These are phyloP conservation scores for Colletotrichum camelliae DNA, from an alignment of 2,329 filamentous ascomycete genomes.

Conservation along the genomic window DNA sequence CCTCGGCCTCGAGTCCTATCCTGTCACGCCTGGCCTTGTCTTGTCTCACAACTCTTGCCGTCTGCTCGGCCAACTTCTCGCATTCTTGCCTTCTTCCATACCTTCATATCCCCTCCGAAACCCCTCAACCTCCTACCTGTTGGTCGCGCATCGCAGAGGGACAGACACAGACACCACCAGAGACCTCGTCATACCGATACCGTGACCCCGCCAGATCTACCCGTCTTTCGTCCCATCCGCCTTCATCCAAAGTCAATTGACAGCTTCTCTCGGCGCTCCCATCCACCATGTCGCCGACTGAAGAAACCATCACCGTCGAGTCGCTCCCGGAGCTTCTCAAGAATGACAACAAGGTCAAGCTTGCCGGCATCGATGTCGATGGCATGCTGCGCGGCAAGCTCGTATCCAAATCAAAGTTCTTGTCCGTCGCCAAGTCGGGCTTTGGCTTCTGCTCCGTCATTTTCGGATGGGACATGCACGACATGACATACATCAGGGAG, in stretches of 20 bases:
- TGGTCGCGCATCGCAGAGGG: background rate
- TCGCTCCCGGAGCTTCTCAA: constrained; percentile 71
- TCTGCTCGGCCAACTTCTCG: background rate
- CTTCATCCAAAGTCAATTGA: constrained; percentile 18
- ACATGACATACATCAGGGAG: constrained; percentile 86
- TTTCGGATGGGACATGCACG: constrained; percentile 98
- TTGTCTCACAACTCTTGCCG: background rate
- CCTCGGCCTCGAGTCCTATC: background rate
- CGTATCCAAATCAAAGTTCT: constrained; percentile 91
- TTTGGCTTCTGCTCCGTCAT: constrained; percentile 96
- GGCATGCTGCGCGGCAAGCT: constrained; percentile 88
- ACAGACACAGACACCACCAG: background rate
- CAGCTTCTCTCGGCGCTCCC: background rate
- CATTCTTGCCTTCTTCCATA: background rate
- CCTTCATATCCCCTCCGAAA: background rate
- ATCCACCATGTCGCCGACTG: constrained; percentile 29
- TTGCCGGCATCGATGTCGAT: constrained; percentile 87
- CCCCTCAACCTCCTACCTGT: background rate
- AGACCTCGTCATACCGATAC: background rate
- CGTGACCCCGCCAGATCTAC: background rate
- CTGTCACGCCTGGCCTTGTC: background rate
- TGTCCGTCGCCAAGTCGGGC: constrained; percentile 78
- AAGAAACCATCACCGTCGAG: constrained; percentile 58
- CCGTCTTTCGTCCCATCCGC: constrained; percentile 9
- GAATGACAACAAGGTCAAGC: constrained; percentile 80